A percentile compares a stretch with the other conserved stretches of the same genome.
phyloP scores from a whole-genome alignment of 306 rosid genomes.

The Neltuma alba region DNA sequence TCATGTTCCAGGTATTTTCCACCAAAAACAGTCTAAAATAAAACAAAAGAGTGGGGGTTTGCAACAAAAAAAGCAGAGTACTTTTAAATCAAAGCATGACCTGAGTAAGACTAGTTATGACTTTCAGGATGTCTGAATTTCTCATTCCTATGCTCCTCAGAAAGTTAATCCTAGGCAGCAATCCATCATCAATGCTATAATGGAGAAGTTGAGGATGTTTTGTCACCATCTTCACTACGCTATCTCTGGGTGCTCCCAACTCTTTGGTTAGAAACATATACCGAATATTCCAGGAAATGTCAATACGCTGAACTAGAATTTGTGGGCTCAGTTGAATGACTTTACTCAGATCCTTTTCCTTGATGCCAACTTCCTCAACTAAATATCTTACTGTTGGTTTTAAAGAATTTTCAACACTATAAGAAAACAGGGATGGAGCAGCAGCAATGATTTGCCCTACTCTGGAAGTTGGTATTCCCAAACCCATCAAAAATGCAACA shows the following conservation, averaged over 20 bases:
- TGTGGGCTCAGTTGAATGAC: conserved; percentile 97
- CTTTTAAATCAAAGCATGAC: conserved; percentile 41
- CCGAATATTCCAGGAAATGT: conserved; percentile 81
- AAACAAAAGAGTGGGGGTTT: conserved; percentile 25
- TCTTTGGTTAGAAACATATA: conserved; percentile 80
- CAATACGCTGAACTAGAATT: conserved; percentile 88
- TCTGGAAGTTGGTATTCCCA: conserved; percentile 84
- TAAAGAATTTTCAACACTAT: conserved; percentile 88
- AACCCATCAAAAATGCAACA: conserved; percentile 74
- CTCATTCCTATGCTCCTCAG: conserved; percentile 94
- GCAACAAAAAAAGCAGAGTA: not conserved
- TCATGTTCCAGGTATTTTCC: not conserved
- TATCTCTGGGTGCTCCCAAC: conserved; percentile 90
- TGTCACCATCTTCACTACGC: conserved; percentile 90
- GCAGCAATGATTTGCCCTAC: conserved; percentile 82
- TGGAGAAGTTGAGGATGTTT: conserved; percentile 98
- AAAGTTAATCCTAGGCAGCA: conserved; percentile 92
- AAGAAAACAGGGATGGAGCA: conserved; percentile 85
- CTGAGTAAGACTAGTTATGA: conserved; percentile 91
- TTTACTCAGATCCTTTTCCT: conserved; percentile 87
- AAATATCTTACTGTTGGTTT: conserved; percentile 89
- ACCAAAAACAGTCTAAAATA: conserved; percentile 12
- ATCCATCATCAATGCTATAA: conserved; percentile 91
- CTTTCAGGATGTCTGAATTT: conserved; percentile 85
- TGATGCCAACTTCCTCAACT: conserved; percentile 93